Evolutionary conservation across 495 filamentous ascomycete genomes (phyloP), one percentile per base, ranked within the genome.

Genomic region (Chlorociboria aeruginascens): DNA sequence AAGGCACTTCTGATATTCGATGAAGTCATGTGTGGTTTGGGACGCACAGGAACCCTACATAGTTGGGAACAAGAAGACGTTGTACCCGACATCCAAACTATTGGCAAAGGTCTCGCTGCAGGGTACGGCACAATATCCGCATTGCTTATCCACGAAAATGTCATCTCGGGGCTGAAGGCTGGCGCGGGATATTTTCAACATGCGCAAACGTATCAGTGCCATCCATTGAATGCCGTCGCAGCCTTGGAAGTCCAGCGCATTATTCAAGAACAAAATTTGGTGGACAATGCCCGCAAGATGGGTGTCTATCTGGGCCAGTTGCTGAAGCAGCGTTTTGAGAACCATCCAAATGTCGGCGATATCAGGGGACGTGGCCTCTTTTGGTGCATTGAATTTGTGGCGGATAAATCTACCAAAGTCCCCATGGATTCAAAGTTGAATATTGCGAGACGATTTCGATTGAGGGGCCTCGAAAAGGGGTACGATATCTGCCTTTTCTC

Each of bases 21-120:
- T 48, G 84, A 89, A 50, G 72, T 86, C 36, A 86, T 88, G 83
- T 79, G 78, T 54, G 84, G 82, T 0, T 83, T 83, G 73, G 82
- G 82, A 1, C 69, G 79, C 10, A 72, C 69, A n/a, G 82, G 82
- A 0, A 79, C 73, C 1, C 55, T 82, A 2, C 76, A 81, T 39
- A 78, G 73, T 0, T 86, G 78, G 75, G 67, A 83, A 45, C 71
- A 80, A 41, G 80, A 84, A 57, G 67, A 49, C 38, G 59, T 78
- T 11, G 66, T 71, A 0, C 79, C 79, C 0, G 82, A 85, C 56
- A 74, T 86, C n/a, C 71, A 77, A 55, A 74, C 76, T 0, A 69
- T 83, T 8, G 82, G 73, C 3, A 86, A 86, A 57, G 76, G 73
- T 0, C 66, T 86, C 0, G 80, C 77, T 2, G 81, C 74, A 16